phyloP scores from a whole-genome alignment of 192 early-diverging fungal species.

The Backusella liffmaniae region DNA sequence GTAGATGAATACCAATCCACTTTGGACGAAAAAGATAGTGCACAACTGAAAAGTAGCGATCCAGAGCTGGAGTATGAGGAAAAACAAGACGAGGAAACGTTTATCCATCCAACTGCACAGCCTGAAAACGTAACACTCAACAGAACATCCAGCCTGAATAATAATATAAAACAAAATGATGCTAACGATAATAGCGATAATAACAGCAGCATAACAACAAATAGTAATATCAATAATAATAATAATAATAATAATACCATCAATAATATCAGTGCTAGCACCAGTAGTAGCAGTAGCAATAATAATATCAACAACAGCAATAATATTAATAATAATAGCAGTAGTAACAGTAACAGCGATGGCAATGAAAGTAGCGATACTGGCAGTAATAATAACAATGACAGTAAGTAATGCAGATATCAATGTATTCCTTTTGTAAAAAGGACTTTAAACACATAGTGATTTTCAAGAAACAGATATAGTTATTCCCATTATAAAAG shows the following conservation, averaged over 20 bases:
- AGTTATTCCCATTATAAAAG: not conserved
- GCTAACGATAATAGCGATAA: not conserved
- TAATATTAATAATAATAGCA: not conserved
- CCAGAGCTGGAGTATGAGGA: slow-evolving; percentile 28
- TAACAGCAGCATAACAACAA: not conserved
- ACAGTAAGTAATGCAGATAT: not conserved
- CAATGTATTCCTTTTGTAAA: not conserved
- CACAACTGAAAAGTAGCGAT: not conserved
- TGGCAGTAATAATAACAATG: not conserved
- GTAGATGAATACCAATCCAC: not conserved
- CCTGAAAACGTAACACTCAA: not conserved
- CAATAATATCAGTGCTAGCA: not conserved
- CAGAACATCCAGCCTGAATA: not conserved
- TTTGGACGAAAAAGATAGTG: not conserved
- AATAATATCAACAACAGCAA: not conserved
- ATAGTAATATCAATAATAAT: not conserved
- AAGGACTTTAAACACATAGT: not conserved
- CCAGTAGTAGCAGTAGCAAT: not conserved
- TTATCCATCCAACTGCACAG: not conserved
- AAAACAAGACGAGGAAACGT: not conserved
- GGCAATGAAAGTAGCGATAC: not conserved
- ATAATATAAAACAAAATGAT: not conserved
- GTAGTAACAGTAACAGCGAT: not conserved
- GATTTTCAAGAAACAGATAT: not conserved
- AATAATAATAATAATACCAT: not conserved